phyloP scores from a whole-genome alignment of 2,329 filamentous ascomycete genomes.

The Neofusicoccum umdonicola region DNA sequence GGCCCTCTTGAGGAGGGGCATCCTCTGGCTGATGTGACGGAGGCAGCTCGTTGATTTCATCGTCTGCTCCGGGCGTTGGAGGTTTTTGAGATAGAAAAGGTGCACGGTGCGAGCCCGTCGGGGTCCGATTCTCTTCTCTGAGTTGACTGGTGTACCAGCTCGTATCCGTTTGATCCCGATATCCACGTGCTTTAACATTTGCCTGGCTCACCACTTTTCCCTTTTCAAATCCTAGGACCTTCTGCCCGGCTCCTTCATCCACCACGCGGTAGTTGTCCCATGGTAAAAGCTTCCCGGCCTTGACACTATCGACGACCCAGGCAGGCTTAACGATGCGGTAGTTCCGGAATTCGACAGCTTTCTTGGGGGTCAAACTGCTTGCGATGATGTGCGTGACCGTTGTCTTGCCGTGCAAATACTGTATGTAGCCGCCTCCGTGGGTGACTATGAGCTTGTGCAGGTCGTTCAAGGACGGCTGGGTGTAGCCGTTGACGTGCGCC shows the following conservation, averaged over 20 bases:
- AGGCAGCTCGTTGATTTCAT: conserved; percentile 31
- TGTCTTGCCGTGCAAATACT: conserved; percentile 93
- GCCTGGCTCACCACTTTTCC: conserved; percentile 66
- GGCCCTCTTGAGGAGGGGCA: not conserved
- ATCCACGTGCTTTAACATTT: conserved; percentile 61
- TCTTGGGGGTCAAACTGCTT: conserved; percentile 86
- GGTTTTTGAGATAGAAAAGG: conserved; percentile 27
- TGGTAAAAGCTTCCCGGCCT: conserved; percentile 74
- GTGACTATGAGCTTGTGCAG: conserved; percentile 84
- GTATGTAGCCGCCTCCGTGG: conserved; percentile 91
- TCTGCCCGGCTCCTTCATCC: conserved; percentile 80
- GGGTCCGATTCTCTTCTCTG: conserved; percentile 36
- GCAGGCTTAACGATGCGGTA: conserved; percentile 93
- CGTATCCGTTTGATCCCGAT: conserved; percentile 74
- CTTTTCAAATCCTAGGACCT: conserved; percentile 63
- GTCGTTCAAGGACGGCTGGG: conserved; percentile 86
- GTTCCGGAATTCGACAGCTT: conserved; percentile 78
- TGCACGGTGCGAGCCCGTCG: conserved; percentile 24
- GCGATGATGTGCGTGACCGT: conserved; percentile 95
- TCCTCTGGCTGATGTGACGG: conserved; percentile 33
- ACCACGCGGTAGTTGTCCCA: conserved; percentile 85
- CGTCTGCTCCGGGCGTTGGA: conserved; percentile 27
- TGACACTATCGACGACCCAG: conserved; percentile 89
- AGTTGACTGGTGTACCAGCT: conserved; percentile 83
- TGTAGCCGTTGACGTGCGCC: conserved; percentile 92